Percentiles rank a stretch among this genome's conserved stretches.
Evolutionary conservation across 805 yeast genomes (phyloP).

Genomic region (Candida jianshihensis): DNA sequence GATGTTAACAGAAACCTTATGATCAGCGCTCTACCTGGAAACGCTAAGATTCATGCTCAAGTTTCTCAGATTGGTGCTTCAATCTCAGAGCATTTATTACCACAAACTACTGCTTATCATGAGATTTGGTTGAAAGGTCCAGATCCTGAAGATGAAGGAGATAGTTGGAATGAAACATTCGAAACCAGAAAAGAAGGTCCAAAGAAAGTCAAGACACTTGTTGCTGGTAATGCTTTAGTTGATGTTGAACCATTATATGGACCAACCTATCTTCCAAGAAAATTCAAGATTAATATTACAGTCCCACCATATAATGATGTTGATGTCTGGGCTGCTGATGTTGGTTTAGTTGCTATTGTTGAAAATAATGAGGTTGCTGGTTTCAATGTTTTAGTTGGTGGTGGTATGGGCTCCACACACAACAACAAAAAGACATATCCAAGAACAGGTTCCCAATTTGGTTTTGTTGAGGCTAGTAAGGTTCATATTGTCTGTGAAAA

Average conservation of each 20-base stretch:
- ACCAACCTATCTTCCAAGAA: conserved; percentile 84
- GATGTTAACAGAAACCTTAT: conserved; percentile 96
- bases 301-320: conserved; percentile 97
- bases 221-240: conserved; percentile 79
- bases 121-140: conserved; percentile 93
- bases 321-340: conserved; percentile 92
- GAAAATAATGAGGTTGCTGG: conserved; percentile 59
- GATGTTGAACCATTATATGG: conserved; percentile 86
- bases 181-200: conserved; percentile 70
- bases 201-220: conserved; percentile 70
- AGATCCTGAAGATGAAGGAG: conserved; percentile 59
- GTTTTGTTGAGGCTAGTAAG: conserved; percentile 63
- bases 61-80: conserved; percentile 53
- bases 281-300: conserved; percentile 89
- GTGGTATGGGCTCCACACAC: conserved; percentile 99
- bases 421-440: conserved; percentile 96
- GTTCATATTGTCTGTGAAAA: conserved; percentile 79
- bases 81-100: conserved; percentile 78
- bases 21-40: conserved; percentile 82
- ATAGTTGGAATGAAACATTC: conserved; percentile 58
- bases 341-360: conserved; percentile 86
- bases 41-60: conserved; percentile 75
- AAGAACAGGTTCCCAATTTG: conserved; percentile 84
- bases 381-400: conserved; percentile 87
- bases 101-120: conserved; percentile 91